A percentile compares a stretch with the other conserved stretches of the same genome.
These are phyloP conservation scores for Durusdinium trenchii DNA, from an alignment of 73 alveolate genomes.

Conservation along the genomic window DNA sequence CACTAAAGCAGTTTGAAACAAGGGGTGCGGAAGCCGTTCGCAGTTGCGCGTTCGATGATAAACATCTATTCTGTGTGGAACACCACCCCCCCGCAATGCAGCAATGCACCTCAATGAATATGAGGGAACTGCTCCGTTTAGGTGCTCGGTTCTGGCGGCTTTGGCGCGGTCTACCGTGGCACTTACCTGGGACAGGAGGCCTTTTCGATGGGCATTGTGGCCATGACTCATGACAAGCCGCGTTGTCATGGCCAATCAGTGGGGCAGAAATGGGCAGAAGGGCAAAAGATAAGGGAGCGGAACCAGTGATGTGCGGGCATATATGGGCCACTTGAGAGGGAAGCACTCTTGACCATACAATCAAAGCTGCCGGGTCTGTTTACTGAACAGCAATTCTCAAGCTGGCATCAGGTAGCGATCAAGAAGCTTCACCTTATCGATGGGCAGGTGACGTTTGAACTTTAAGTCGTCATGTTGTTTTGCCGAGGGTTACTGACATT, in stretches of 20 bases:
- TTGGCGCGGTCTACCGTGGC: constrained; percentile 95
- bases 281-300: too few relatives aligned
- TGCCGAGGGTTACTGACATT: too few relatives aligned
- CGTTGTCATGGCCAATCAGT: too few relatives aligned
- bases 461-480: too few relatives aligned
- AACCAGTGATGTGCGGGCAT: too few relatives aligned
- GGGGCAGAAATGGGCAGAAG: too few relatives aligned
- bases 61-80: background rate
- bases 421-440: constrained; percentile 91
- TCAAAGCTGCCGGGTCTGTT: background rate
- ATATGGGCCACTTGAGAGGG: too few relatives aligned
- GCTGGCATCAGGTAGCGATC: constrained; percentile 63
- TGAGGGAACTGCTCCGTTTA: too few relatives aligned
- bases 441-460: constrained; percentile 13
- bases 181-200: constrained; percentile 85
- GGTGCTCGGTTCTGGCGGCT: constrained; percentile 94
- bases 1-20: background rate
- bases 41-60: background rate
- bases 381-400: background rate
- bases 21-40: background rate
- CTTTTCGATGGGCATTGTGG: background rate
- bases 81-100: background rate
- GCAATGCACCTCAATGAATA: too few relatives aligned
- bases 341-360: too few relatives aligned
- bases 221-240: too few relatives aligned